These are phyloP conservation scores for Debaryomyces coudertii DNA, from an alignment of 1,139 yeast genomes.

Conservation along the genomic window DNA sequence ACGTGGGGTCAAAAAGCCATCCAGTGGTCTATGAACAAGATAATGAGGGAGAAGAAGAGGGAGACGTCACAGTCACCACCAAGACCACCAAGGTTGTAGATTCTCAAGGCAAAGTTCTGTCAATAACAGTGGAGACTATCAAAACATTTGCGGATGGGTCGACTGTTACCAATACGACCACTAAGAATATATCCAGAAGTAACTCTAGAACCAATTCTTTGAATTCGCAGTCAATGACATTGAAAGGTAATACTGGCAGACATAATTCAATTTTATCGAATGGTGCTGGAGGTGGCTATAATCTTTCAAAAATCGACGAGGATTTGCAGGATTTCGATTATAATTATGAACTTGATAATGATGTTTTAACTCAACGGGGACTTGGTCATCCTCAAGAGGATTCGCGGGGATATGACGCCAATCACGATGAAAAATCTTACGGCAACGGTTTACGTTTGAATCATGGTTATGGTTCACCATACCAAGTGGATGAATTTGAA, in stretches of 20 bases:
- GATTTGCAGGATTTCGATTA: slow-evolving; percentile 50
- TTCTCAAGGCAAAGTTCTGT: slow-evolving; percentile 43
- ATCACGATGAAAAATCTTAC: background rate
- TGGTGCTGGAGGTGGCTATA: slow-evolving; percentile 22
- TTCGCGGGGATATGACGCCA: background rate
- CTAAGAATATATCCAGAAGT: slow-evolving; percentile 44
- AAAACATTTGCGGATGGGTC: slow-evolving; percentile 50
- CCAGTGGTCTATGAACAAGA: slow-evolving; percentile 8
- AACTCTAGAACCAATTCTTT: slow-evolving; percentile 41
- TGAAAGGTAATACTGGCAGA: slow-evolving; percentile 24
- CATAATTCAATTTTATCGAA: slow-evolving; percentile 21
- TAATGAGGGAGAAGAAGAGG: slow-evolving; percentile 22
- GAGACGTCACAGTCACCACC: slow-evolving; percentile 39
- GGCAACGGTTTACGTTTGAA: slow-evolving; percentile 2
- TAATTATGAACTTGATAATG: slow-evolving; percentile 37
- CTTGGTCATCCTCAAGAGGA: slow-evolving; percentile 16
- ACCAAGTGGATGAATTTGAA: background rate
- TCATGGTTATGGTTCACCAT: background rate
- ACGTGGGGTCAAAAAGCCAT: slow-evolving; percentile 2
- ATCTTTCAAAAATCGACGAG: slow-evolving; percentile 47
- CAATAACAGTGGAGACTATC: slow-evolving; percentile 48
- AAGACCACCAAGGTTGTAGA: slow-evolving; percentile 51
- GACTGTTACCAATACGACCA: slow-evolving; percentile 48
- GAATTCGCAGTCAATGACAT: slow-evolving; percentile 17
- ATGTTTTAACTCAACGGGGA: slow-evolving; percentile 6